Conservation (phyloP, 306 rosid genomes). For the Sicyos edulis region DNA sequence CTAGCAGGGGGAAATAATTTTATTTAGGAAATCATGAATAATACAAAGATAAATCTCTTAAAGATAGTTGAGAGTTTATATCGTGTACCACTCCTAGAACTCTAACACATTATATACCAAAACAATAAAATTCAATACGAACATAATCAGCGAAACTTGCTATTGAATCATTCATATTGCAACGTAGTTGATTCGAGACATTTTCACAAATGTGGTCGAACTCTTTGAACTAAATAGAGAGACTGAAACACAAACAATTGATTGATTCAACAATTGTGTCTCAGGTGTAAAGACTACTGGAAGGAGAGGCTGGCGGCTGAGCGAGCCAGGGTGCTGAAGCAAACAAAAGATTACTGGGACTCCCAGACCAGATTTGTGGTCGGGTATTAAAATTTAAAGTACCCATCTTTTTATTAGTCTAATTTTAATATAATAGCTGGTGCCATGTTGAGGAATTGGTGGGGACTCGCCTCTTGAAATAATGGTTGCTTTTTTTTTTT, state of each 20-base stretch:
- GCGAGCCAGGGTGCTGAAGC: slow-evolving; percentile 43
- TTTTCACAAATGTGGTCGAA: too few relatives aligned
- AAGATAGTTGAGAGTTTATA: too few relatives aligned
- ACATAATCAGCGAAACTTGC: too few relatives aligned
- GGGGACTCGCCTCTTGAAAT: background rate
- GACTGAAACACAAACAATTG: background rate
- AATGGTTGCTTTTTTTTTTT: background rate
- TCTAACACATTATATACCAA: too few relatives aligned
- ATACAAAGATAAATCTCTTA: too few relatives aligned
- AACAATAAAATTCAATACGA: too few relatives aligned
- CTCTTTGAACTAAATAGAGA: too few relatives aligned
- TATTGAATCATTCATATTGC: too few relatives aligned
- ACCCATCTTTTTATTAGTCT: background rate
- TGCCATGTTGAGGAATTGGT: background rate
- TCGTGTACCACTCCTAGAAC: too few relatives aligned
- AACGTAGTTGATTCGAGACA: too few relatives aligned
- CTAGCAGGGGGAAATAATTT: too few relatives aligned
- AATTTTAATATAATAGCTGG: background rate
- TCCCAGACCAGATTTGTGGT: slow-evolving; percentile 44
- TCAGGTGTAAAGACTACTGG: slow-evolving; percentile 64
- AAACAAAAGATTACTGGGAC: slow-evolving; percentile 68
- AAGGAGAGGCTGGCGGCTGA: slow-evolving; percentile 57
- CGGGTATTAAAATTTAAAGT: slow-evolving; percentile 31
- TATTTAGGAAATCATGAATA: too few relatives aligned
- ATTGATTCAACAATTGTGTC: slow-evolving; percentile 19